Conservation (phyloP, 2,329 filamentous ascomycete species). For the Exserohilum turcica region DNA sequence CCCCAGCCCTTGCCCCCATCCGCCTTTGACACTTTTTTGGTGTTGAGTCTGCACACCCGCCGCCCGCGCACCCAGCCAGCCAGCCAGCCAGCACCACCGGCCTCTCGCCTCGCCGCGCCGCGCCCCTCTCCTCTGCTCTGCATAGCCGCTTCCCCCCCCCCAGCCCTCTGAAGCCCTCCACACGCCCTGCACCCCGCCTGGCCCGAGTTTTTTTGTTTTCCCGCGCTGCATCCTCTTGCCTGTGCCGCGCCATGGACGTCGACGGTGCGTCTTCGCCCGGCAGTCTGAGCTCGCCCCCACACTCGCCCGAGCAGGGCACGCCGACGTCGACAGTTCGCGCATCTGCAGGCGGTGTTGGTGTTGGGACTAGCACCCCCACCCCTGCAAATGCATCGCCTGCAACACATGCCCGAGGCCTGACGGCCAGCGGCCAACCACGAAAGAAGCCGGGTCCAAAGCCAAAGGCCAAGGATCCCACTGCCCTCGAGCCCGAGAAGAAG, state of each 20-base stretch:
- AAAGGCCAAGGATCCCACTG: conserved; percentile 44
- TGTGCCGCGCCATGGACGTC: conserved; percentile 38
- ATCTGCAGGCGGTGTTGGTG: conserved; percentile 39
- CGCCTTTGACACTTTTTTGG: conserved; percentile 36
- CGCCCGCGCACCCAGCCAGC: conserved; percentile 13
- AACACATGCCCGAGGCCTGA: conserved; percentile 34
- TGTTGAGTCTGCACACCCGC: conserved; percentile 39
- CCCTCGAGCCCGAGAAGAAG: conserved; percentile 49
- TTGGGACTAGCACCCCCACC: conserved; percentile 38
- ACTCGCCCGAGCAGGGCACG: conserved; percentile 45
- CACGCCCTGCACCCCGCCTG: background rate
- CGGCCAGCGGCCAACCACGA: conserved; percentile 45
- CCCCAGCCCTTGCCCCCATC: conserved; percentile 33
- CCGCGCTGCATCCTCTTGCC: background rate
- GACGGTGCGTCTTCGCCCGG: conserved; percentile 45
- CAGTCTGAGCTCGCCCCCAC: conserved; percentile 46
- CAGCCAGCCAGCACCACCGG: conserved; percentile 10
- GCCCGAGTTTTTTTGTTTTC: background rate
- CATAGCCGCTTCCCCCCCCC: background rate
- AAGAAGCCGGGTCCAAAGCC: conserved; percentile 53
- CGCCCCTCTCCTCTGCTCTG: background rate
- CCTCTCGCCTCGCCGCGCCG: background rate
- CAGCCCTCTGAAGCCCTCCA: background rate
- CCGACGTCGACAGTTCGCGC: conserved; percentile 41
- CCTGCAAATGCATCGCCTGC: conserved; percentile 38